phyloP scores from a whole-genome alignment of 1,284 basidiomycete species.

The Gymnopus androsaceus region DNA sequence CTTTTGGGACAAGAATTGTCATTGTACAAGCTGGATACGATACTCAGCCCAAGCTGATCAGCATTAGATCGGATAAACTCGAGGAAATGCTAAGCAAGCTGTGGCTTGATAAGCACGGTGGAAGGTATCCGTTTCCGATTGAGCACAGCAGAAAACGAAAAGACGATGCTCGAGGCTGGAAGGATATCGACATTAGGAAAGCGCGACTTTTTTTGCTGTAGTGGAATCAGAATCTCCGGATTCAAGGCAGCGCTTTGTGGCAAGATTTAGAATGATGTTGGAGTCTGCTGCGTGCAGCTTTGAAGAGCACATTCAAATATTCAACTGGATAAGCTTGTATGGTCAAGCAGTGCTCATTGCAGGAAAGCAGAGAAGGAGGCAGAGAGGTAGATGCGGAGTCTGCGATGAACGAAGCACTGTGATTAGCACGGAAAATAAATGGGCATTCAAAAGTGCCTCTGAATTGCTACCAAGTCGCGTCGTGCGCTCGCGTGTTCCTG shows the following conservation, averaged over 20 bases:
- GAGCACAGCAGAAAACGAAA: constrained; percentile 55
- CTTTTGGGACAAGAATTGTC: constrained; percentile 46
- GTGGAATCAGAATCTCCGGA: constrained; percentile 37
- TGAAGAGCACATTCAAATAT: constrained; percentile 15
- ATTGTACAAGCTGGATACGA: constrained; percentile 52
- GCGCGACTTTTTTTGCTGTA: constrained; percentile 29
- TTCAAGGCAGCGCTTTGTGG: constrained; percentile 39
- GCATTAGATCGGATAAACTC: constrained; percentile 59
- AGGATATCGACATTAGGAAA: constrained; percentile 55
- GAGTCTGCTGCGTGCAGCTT: constrained; percentile 12
- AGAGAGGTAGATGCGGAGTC: too few species aligned
- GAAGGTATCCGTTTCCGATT: constrained; percentile 44
- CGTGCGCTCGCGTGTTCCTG: too few species aligned
- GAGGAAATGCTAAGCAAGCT: constrained; percentile 49
- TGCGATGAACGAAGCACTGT: too few species aligned
- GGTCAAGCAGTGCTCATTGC: too few species aligned
- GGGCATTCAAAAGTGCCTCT: too few species aligned
- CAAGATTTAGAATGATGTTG: constrained; percentile 36
- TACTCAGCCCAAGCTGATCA: constrained; percentile 53
- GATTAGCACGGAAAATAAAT: too few species aligned
- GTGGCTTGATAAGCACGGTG: constrained; percentile 47
- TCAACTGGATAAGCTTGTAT: too few species aligned
- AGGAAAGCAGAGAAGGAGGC: too few species aligned
- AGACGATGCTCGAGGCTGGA: constrained; percentile 48
- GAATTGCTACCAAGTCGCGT: too few species aligned